Percentiles rank a stretch among this genome's conserved stretches.
These are phyloP conservation scores for Hypsizygus ulmarius DNA, from an alignment of 1,284 basidiomycete genomes.

Conservation along the genomic window DNA sequence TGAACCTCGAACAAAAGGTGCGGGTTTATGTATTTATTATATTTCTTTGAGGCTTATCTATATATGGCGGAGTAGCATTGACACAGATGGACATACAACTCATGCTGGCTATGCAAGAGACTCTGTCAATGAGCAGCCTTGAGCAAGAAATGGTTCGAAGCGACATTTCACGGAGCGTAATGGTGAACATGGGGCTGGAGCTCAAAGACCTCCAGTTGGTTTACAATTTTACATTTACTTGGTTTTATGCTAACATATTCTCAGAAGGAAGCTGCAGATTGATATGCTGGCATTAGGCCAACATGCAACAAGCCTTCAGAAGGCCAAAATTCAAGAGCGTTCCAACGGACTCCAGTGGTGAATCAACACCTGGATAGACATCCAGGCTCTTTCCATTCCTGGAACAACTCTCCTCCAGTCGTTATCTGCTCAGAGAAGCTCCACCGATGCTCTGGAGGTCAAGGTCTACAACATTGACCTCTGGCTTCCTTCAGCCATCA, in stretches of 20 bases:
- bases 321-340: slow-evolving; percentile 10
- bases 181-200: slow-evolving; percentile 9
- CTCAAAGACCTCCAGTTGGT: slow-evolving; percentile 14
- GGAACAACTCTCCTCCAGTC: not conserved
- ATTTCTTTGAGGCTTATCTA: too few relatives aligned
- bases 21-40: not conserved
- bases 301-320: slow-evolving; percentile 15
- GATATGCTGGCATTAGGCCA: slow-evolving; percentile 4
- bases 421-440: too few relatives aligned
- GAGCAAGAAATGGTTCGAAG: not conserved
- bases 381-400: slow-evolving; percentile 17
- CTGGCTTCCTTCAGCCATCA: not conserved
- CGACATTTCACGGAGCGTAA: slow-evolving; percentile 9
- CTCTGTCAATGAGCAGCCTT: not conserved
- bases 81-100: not conserved
- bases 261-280: slow-evolving; percentile 4
- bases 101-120: not conserved
- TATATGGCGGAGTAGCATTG: not conserved
- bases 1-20: not conserved
- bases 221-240: too few relatives aligned
- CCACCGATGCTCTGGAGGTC: not conserved
- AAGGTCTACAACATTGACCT: not conserved
- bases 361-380: slow-evolving; percentile 16
- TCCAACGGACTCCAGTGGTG: slow-evolving; percentile 13
- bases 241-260: too few relatives aligned